Evolutionary conservation across 768 basidiomycete species (phyloP).

Genomic region (Phylloporus rhodoxanthus): DNA sequence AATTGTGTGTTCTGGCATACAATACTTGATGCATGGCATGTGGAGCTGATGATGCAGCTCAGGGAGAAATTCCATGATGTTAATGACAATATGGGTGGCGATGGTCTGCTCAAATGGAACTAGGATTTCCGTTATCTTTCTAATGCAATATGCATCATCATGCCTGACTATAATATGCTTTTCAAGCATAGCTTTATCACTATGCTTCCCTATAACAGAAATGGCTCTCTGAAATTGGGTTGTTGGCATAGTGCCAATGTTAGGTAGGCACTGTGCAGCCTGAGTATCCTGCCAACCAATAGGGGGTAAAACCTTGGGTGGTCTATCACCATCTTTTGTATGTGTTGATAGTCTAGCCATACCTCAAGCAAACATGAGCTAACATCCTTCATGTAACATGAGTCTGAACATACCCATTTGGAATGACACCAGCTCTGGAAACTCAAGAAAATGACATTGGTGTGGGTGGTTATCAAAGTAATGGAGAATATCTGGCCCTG

Average conservation of each 20-base stretch:
- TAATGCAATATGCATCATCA: not conserved
- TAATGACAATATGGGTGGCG: not conserved
- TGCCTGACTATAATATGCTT: not conserved
- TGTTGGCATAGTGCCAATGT: no score
- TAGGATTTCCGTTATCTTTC: not conserved
- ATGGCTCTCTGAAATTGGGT: not conserved
- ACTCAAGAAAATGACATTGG: slow-evolving; percentile 2
- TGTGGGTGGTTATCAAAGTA: slow-evolving; percentile 6
- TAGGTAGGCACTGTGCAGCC: not conserved
- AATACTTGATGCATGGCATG: not conserved
- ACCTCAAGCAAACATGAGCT: no score
- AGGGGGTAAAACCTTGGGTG: no score
- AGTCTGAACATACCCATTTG: not conserved
- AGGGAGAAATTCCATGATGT: slow-evolving; percentile 1
- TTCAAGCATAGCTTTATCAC: not conserved
- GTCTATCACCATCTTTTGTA: no score
- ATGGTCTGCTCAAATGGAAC: not conserved
- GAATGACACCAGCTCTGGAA: not conserved
- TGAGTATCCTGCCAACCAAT: not conserved
- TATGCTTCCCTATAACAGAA: not conserved
- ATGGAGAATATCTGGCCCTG: not conserved
- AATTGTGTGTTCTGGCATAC: not conserved
- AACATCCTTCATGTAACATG: no score
- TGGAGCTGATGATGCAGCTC: not conserved
- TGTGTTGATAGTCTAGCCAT: no score